Conservation (phyloP, 2,329 filamentous ascomycete genomes). For the Hypoxylon sp. region DNA sequence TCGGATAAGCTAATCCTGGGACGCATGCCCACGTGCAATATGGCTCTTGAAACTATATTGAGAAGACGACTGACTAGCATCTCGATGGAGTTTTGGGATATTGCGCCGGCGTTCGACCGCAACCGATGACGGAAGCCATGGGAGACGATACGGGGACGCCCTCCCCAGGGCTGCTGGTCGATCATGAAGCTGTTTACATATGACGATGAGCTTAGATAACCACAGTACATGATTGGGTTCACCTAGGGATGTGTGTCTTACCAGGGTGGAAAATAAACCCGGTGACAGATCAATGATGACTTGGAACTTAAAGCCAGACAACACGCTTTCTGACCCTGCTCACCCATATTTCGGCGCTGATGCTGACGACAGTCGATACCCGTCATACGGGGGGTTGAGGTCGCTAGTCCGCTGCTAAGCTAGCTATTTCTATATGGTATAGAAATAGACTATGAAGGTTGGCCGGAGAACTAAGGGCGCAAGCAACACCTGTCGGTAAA, state of each 20-base stretch:
- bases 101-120: conserved; percentile 28
- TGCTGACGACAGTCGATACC: conserved; percentile 40
- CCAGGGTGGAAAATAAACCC: conserved; percentile 25
- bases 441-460: conserved; percentile 29
- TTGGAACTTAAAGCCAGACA: conserved; percentile 24
- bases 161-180: conserved; percentile 1
- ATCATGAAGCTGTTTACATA: conserved; percentile 35
- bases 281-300: conserved; percentile 16
- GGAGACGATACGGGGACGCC: conserved; percentile 32
- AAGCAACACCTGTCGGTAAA: conserved; percentile 13
- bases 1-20: conserved; percentile 28
- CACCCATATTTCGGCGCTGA: conserved; percentile 30
- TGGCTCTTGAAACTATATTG: conserved; percentile 29
- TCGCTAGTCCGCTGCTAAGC: conserved; percentile 16
- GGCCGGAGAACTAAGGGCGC: neutral
- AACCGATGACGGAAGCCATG: conserved; percentile 20
- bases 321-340: conserved; percentile 22
- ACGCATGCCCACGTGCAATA: conserved; percentile 13
- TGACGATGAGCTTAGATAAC: conserved; percentile 25
- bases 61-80: conserved; percentile 21
- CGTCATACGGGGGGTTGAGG: conserved; percentile 20
- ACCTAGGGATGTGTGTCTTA: neutral
- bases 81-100: conserved; percentile 5
- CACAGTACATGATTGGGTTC: conserved; percentile 15
- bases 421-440: conserved; percentile 19